Percentiles rank a stretch among this genome's conserved stretches.
phyloP scores from a whole-genome alignment of 1,284 basidiomycete species.

The Puccinia horiana region DNA sequence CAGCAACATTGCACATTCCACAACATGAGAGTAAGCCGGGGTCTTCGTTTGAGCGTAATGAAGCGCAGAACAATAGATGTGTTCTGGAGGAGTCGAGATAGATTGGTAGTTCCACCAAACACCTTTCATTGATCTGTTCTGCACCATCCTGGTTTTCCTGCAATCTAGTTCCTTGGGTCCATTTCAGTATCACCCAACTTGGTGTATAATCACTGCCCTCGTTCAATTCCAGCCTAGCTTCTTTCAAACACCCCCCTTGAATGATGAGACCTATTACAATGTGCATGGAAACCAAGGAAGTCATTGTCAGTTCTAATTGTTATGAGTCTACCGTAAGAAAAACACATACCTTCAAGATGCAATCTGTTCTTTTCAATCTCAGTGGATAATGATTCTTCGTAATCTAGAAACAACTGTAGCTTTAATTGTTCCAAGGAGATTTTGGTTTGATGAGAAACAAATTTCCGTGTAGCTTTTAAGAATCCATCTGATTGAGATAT shows the following conservation, averaged over 20 bases:
- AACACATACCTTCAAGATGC: slow-evolving; percentile 74
- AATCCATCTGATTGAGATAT: slow-evolving; percentile 67
- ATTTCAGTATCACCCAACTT: slow-evolving; percentile 19
- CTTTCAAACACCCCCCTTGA: slow-evolving; percentile 77
- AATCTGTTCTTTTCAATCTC: slow-evolving; percentile 66
- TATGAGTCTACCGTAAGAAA: not conserved
- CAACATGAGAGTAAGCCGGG: slow-evolving; percentile 30
- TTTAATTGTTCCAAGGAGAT: slow-evolving; percentile 88
- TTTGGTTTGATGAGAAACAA: slow-evolving; percentile 81
- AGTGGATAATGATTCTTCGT: slow-evolving; percentile 62
- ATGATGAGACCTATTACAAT: slow-evolving; percentile 70
- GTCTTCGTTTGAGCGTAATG: slow-evolving; percentile 25
- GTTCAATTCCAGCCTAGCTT: slow-evolving; percentile 72
- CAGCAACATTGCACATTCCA: slow-evolving; percentile 38
- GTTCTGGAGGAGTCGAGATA: slow-evolving; percentile 47
- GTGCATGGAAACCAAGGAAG: slow-evolving; percentile 5
- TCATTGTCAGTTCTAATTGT: slow-evolving; percentile 53
- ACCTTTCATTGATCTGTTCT: not conserved
- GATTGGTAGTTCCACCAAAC: slow-evolving; percentile 17
- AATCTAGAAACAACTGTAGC: slow-evolving; percentile 75
- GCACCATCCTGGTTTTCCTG: not conserved
- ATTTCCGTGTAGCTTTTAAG: slow-evolving; percentile 87
- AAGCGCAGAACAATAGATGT: slow-evolving; percentile 38
- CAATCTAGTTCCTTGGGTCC: slow-evolving; percentile 14
- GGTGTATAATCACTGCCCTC: slow-evolving; percentile 64